Conservation (phyloP, 805 yeast genomes). For the Candida dajiaensis region DNA sequence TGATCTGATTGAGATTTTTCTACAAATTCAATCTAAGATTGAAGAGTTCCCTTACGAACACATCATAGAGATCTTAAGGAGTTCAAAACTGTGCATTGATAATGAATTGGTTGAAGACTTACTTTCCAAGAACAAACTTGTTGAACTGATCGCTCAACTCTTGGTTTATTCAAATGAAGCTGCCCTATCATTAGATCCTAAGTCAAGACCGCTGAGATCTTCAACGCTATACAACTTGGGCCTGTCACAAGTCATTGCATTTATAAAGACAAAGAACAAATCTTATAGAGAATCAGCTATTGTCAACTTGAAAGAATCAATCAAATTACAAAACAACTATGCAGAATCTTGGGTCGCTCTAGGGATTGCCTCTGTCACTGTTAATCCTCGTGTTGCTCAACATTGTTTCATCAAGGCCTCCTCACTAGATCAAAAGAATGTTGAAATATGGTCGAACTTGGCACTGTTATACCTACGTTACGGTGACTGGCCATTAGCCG, state of each 20-base stretch:
- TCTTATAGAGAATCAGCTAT: constrained; percentile 47
- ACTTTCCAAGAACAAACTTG: constrained; percentile 20
- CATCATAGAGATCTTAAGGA: constrained; percentile 19
- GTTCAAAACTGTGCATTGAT: constrained; percentile 24
- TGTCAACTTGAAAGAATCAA: constrained; percentile 54
- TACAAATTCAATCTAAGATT: constrained; percentile 49
- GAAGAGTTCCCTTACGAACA: constrained; percentile 43
- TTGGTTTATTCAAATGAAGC: constrained; percentile 42
- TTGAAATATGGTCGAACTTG: constrained; percentile 71
- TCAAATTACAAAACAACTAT: constrained; percentile 64
- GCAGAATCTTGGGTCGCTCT: constrained; percentile 75
- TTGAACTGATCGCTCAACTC: constrained; percentile 33
- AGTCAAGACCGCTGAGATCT: constrained; percentile 47
- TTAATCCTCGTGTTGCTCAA: constrained; percentile 72
- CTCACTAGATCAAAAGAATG: constrained; percentile 60
- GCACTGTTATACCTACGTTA: constrained; percentile 68
- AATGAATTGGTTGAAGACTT: constrained; percentile 20
- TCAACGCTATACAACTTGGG: constrained; percentile 68
- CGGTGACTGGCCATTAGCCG: constrained; percentile 68
- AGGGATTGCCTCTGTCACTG: constrained; percentile 66
- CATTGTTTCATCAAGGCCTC: constrained; percentile 88
- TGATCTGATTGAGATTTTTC: constrained; percentile 48
- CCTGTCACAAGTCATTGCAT: constrained; percentile 48
- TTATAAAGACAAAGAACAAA: constrained; percentile 24
- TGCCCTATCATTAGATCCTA: constrained; percentile 34